Conservation (phyloP, 257 asterid species). For the Cinchona pubescens region DNA sequence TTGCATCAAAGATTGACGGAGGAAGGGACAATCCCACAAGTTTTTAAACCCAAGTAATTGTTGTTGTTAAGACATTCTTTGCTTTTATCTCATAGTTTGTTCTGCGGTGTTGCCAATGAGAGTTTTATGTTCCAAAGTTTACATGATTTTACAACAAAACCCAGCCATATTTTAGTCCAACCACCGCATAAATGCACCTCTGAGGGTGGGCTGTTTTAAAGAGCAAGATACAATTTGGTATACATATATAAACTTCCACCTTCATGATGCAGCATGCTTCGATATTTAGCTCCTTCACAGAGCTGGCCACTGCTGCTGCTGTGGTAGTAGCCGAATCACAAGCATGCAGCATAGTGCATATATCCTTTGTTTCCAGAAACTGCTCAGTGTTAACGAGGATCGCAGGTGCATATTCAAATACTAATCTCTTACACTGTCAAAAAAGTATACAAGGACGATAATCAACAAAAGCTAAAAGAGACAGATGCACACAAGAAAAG, state of each 20-base stretch:
- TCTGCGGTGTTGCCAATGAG: not conserved
- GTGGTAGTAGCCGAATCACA: conserved; percentile 40
- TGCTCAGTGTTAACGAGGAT: conserved; percentile 75
- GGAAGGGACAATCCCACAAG: not conserved
- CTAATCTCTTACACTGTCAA: conserved; percentile 85
- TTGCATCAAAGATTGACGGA: not conserved
- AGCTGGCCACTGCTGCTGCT: conserved; percentile 20
- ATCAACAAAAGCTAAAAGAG: not conserved
- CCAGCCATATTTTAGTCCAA: not conserved
- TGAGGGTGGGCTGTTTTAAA: not conserved
- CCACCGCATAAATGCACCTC: not conserved
- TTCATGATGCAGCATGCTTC: conserved; percentile 54
- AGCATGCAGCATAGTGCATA: conserved; percentile 64
- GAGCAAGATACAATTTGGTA: not conserved
- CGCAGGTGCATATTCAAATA: conserved; percentile 75
- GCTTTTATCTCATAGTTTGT: not conserved
- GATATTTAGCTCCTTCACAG: conserved; percentile 28
- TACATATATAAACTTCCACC: conserved; percentile 1
- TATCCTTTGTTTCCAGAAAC: conserved; percentile 60
- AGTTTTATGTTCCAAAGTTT: not conserved
- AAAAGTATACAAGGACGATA: not conserved
- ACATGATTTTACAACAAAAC: conserved; percentile 1
- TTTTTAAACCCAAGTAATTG: not conserved
- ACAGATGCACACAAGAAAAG: not conserved
- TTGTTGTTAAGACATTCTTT: not conserved